Conservation (phyloP, 805 yeast genomes). For the Starmerella riodocensis region DNA sequence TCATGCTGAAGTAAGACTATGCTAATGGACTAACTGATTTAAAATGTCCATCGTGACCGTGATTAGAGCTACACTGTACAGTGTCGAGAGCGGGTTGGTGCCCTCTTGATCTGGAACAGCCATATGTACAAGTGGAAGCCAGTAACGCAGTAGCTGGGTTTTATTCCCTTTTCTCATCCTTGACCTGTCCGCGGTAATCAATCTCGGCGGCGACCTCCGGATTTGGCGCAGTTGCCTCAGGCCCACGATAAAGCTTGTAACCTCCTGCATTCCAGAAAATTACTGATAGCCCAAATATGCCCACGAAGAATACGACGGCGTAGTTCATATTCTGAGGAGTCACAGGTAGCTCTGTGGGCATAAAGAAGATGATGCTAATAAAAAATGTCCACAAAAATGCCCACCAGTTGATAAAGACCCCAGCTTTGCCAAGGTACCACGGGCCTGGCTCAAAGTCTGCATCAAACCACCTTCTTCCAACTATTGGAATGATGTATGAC, state of each 20-base stretch:
- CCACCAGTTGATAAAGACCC: conserved; percentile 16
- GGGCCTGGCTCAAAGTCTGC: conserved; percentile 51
- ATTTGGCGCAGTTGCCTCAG: conserved; percentile 21
- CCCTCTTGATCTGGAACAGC: no score
- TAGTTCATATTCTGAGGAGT: conserved; percentile 23
- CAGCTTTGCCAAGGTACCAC: conserved; percentile 45
- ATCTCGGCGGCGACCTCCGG: conserved; percentile 18
- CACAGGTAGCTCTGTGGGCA: conserved; percentile 23
- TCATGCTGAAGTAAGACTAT: no score
- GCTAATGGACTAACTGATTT: no score
- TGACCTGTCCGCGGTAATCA: conserved; percentile 17
- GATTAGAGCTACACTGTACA: no score
- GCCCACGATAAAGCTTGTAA: conserved; percentile 18
- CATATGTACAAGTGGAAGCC: no score
- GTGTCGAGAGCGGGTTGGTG: no score
- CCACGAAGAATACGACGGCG: conserved; percentile 24
- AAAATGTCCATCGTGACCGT: no score
- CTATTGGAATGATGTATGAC: conserved; percentile 52
- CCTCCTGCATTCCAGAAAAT: conserved; percentile 22
- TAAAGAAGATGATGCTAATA: conserved; percentile 21
- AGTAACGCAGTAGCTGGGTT: no score
- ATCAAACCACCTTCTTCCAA: conserved; percentile 44
- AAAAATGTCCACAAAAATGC: conserved; percentile 21
- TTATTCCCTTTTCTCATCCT: conserved; percentile 18
- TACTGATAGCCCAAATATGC: conserved; percentile 16